Evolutionary conservation across 2,329 filamentous ascomycete genomes (phyloP).

Genomic region (Sphaceloma murrayae): DNA sequence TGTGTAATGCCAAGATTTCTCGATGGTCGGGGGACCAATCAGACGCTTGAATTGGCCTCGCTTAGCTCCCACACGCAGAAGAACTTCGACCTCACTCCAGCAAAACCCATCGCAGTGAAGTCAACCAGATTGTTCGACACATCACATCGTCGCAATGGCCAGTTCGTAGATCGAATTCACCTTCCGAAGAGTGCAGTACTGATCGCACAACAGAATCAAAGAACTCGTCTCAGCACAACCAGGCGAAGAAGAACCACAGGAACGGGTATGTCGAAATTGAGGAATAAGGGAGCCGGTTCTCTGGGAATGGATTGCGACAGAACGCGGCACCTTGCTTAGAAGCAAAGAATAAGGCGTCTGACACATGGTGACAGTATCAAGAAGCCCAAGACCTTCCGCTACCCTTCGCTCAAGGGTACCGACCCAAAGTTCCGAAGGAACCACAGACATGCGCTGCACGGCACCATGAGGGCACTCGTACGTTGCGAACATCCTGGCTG

Average conservation of each 20-base stretch:
- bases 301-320: too few species aligned
- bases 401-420: slow-evolving; percentile 96
- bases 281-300: slow-evolving; percentile 6
- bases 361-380: slow-evolving; percentile 69
- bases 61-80: slow-evolving; percentile 16
- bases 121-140: slow-evolving; percentile 8
- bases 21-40: slow-evolving; percentile 3
- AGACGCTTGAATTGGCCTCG: slow-evolving; percentile 1
- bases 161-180: too few species aligned
- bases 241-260: slow-evolving; percentile 95
- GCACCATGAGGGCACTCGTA: slow-evolving; percentile 96
- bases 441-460: slow-evolving; percentile 99
- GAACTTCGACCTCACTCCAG: slow-evolving; percentile 15
- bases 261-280: slow-evolving; percentile 67
- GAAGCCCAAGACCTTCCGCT: slow-evolving; percentile 99
- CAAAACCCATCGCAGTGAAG: neutral
- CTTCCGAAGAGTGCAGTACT: too few species aligned
- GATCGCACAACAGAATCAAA: slow-evolving; percentile 67
- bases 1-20: too few species aligned
- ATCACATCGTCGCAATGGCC: slow-evolving; percentile 52
- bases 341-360: slow-evolving; percentile 12
- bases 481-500: slow-evolving; percentile 32
- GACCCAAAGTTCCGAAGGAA: slow-evolving; percentile 99
- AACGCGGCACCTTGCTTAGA: too few species aligned
- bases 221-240: slow-evolving; percentile 99